phyloP scores from a whole-genome alignment of 148 eudicot genomes.

The Amaranthus palmeri region DNA sequence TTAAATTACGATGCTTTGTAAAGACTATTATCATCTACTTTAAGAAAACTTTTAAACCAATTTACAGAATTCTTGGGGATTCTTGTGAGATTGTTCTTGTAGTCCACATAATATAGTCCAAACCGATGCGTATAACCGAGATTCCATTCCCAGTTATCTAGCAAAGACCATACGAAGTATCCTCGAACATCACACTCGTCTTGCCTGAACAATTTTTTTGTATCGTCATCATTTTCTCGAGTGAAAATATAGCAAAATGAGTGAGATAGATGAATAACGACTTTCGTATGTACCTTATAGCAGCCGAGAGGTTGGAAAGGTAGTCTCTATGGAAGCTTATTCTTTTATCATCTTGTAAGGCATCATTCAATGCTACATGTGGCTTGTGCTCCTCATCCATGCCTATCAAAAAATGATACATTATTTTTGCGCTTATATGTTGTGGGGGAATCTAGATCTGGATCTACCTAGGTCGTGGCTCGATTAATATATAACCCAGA shows the following conservation, averaged over 20 bases:
- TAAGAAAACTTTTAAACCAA: slow-evolving; percentile 69
- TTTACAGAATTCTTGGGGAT: slow-evolving; percentile 77
- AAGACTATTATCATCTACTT: slow-evolving; percentile 18
- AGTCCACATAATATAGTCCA: slow-evolving; percentile 90
- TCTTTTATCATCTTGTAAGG: slow-evolving; percentile 76
- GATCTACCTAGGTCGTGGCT: no score
- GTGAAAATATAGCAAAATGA: neutral
- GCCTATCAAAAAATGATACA: slow-evolving; percentile 28
- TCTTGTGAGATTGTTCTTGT: slow-evolving; percentile 79
- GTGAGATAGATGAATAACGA: neutral
- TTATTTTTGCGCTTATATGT: no score
- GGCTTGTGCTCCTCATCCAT: slow-evolving; percentile 70
- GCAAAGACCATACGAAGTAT: slow-evolving; percentile 95
- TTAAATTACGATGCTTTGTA: slow-evolving; percentile 15
- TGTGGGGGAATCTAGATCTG: no score
- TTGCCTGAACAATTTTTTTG: slow-evolving; percentile 44
- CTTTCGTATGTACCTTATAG: slow-evolving; percentile 55
- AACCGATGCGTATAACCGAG: slow-evolving; percentile 70
- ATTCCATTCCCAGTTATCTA: slow-evolving; percentile 99
- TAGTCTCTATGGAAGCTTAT: slow-evolving; percentile 78
- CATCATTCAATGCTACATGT: slow-evolving; percentile 41
- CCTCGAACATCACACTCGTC: slow-evolving; percentile 77
- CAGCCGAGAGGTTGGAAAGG: slow-evolving; percentile 89
- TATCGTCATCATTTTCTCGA: neutral
- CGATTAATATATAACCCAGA: no score